A percentile compares a stretch with the other conserved stretches of the same genome.
Evolutionary conservation across 805 yeast genomes (phyloP).

Genomic region (Candida nemodendra): DNA sequence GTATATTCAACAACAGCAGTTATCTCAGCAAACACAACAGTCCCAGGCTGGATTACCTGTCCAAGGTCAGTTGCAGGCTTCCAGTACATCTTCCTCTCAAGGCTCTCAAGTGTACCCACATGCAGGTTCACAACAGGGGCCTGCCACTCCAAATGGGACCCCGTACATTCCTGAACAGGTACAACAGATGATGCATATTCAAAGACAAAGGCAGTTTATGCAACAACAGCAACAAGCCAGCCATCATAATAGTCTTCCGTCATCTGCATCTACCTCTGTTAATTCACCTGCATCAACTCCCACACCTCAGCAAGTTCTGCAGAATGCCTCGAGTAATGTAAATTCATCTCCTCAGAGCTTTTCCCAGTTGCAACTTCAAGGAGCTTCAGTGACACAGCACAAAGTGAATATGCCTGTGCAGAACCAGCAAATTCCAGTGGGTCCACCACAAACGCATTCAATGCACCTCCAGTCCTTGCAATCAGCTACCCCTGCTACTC

Average conservation of each 20-base stretch:
- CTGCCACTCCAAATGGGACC: constrained; percentile 53
- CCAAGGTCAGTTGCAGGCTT: constrained; percentile 5
- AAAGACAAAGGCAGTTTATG: constrained; percentile 47
- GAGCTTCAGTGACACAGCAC: constrained; percentile 17
- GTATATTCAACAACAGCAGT: not conserved
- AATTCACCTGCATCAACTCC: constrained; percentile 19
- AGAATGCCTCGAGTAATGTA: constrained; percentile 6
- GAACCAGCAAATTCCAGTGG: constrained; percentile 4
- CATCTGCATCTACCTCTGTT: constrained; percentile 12
- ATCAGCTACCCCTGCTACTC: constrained; percentile 11
- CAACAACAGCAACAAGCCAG: constrained; percentile 19
- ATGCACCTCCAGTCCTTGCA: constrained; percentile 4
- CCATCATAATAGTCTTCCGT: constrained; percentile 12
- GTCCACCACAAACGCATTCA: constrained; percentile 3
- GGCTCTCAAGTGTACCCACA: constrained; percentile 11
- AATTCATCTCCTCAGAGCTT: constrained; percentile 12
- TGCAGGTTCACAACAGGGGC: constrained; percentile 23
- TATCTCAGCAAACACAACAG: too few relatives aligned
- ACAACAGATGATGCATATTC: constrained; percentile 53
- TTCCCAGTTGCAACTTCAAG: constrained; percentile 14
- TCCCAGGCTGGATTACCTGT: not conserved
- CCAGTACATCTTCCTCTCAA: constrained; percentile 4
- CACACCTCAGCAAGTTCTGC: constrained; percentile 22
- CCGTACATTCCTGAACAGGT: constrained; percentile 61
- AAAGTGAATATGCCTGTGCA: constrained; percentile 9